These are phyloP conservation scores for Sequoiadendron giganteum DNA, from an alignment of 75 land plant genomes.

Conservation along the genomic window DNA sequence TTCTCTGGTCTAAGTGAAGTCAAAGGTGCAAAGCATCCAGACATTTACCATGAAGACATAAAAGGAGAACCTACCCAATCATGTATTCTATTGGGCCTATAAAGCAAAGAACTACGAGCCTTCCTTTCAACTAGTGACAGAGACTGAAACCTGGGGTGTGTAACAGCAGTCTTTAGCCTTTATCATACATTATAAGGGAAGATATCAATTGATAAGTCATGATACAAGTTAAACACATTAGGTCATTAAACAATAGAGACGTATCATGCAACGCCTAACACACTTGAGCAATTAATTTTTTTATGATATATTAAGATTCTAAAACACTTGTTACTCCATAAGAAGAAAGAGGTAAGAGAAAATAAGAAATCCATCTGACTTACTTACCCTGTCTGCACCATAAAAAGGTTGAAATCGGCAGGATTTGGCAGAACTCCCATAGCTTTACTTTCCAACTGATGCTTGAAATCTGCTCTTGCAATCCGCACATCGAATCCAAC, in stretches of 20 bases:
- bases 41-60: neutral
- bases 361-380: neutral
- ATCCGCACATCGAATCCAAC: constrained; percentile 62
- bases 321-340: neutral
- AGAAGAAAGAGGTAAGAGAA: neutral
- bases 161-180: neutral
- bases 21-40: neutral
- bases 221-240: neutral
- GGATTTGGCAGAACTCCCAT: constrained; percentile 88
- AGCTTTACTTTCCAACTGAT: constrained; percentile 80
- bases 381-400: constrained; percentile 93
- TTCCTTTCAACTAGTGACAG: neutral
- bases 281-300: neutral
- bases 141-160: neutral
- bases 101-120: neutral
- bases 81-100: neutral
- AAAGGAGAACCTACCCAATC: neutral
- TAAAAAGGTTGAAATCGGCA: constrained; percentile 75
- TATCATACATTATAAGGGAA: neutral
- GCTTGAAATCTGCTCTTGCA: constrained; percentile 63
- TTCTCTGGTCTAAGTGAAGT: neutral
- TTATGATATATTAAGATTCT: neutral
- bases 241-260: neutral
- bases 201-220: neutral
- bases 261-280: neutral